A percentile compares a stretch with the other conserved stretches of the same genome.
Evolutionary conservation across 2,329 filamentous ascomycete genomes (phyloP).

Genomic region (Bisporella sp.): DNA sequence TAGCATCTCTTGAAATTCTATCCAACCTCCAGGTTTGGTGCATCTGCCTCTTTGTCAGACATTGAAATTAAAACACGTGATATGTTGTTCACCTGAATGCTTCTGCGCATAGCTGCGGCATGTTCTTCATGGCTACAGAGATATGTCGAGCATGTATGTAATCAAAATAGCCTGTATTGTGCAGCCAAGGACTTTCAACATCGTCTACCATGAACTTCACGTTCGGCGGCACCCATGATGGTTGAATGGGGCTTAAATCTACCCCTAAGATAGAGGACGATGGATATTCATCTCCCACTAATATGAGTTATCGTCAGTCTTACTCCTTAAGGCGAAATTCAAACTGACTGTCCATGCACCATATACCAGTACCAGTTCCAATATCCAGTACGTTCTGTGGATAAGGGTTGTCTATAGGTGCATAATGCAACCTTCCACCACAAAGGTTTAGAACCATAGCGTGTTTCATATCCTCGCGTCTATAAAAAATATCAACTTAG

Average conservation of each 20-base stretch:
- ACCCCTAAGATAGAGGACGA: conserved; percentile 41
- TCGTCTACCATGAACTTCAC: conserved; percentile 22
- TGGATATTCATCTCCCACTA: conserved; percentile 42
- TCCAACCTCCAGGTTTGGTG: conserved; percentile 8
- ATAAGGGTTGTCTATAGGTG: conserved; percentile 34
- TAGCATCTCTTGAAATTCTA: conserved; percentile 8
- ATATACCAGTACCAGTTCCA: too few species aligned
- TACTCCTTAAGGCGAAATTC: too few species aligned
- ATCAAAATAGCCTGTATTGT: conserved; percentile 46
- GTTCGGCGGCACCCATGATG: conserved; percentile 49
- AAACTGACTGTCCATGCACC: too few species aligned
- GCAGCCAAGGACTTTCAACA: conserved; percentile 38
- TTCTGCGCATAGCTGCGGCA: conserved; percentile 32
- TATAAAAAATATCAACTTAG: too few species aligned
- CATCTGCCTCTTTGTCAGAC: too few species aligned
- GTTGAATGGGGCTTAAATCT: conserved; percentile 51
- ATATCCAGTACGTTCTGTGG: conserved; percentile 33
- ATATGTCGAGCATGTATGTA: conserved; percentile 51
- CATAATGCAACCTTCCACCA: conserved; percentile 35
- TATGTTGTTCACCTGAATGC: conserved; percentile 3
- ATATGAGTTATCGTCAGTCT: conserved; percentile 18
- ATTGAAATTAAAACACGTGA: too few species aligned
- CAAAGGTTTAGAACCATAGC: conserved; percentile 14
- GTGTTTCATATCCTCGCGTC: conserved; percentile 41
- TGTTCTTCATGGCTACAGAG: conserved; percentile 46